These are phyloP conservation scores for Allantophomopsis cytisporea DNA, from an alignment of 2,329 filamentous ascomycete species.

Conservation along the genomic window DNA sequence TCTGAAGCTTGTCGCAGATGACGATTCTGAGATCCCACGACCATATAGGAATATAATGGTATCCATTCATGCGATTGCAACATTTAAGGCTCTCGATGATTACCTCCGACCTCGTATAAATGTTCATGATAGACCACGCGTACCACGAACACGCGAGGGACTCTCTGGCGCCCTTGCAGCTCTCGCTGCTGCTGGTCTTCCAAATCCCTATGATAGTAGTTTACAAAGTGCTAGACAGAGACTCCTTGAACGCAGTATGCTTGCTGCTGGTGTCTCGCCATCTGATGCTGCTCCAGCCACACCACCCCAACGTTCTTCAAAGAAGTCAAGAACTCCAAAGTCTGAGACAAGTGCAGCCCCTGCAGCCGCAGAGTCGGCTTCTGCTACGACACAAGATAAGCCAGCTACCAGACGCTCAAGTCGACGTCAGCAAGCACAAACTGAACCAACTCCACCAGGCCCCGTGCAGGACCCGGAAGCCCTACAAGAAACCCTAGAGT, in stretches of 20 bases:
- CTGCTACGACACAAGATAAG: slow-evolving; percentile 41
- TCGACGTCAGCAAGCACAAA: slow-evolving; percentile 39
- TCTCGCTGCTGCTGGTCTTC: slow-evolving; percentile 58
- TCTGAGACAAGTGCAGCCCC: slow-evolving; percentile 31
- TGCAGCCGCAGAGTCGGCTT: slow-evolving; percentile 25
- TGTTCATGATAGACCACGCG: slow-evolving; percentile 59
- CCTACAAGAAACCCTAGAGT: slow-evolving; percentile 65
- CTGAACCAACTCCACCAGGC: slow-evolving; percentile 36
- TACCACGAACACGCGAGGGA: slow-evolving; percentile 42
- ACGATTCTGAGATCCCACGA: slow-evolving; percentile 78
- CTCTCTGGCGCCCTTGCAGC: slow-evolving; percentile 59
- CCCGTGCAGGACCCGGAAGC: slow-evolving; percentile 46
- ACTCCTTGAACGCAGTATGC: slow-evolving; percentile 12
- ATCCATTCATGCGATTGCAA: slow-evolving; percentile 94
- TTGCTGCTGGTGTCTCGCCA: slow-evolving; percentile 13
- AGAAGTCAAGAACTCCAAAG: slow-evolving; percentile 21
- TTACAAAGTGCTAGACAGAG: slow-evolving; percentile 13
- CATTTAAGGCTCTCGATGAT: slow-evolving; percentile 92
- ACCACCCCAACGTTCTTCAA: slow-evolving; percentile 21
- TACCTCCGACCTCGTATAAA: slow-evolving; percentile 86
- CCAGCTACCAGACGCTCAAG: slow-evolving; percentile 44
- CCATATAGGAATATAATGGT: slow-evolving; percentile 93
- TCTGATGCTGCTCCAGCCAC: slow-evolving; percentile 20
- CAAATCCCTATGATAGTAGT: slow-evolving; percentile 26
- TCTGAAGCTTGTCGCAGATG: slow-evolving; percentile 77